A percentile compares a stretch with the other conserved stretches of the same genome.
These are phyloP conservation scores for Collybia mongolica DNA, from an alignment of 768 basidiomycete species.

Conservation along the genomic window DNA sequence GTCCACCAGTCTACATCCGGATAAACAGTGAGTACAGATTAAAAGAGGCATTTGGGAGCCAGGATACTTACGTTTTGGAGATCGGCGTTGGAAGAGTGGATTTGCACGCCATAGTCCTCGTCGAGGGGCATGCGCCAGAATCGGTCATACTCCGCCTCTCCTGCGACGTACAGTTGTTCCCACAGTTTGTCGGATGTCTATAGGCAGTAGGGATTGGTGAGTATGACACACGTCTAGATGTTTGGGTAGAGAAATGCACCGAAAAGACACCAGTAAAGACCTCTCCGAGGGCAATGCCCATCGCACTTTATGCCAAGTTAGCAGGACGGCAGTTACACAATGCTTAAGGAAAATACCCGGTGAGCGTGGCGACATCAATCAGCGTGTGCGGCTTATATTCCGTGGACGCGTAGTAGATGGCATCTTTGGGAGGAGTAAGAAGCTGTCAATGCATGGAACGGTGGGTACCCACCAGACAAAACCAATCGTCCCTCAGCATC, in stretches of 20 bases:
- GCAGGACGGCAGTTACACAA: neutral
- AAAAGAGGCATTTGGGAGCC: neutral
- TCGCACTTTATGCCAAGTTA: conserved; percentile 48
- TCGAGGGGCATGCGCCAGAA: conserved; percentile 93
- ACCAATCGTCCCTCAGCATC: conserved; percentile 82
- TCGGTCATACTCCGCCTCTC: conserved; percentile 72
- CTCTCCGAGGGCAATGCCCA: conserved; percentile 73
- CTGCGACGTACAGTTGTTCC: conserved; percentile 65
- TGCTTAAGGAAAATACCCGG: conserved; percentile 46
- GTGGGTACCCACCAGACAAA: conserved; percentile 52
- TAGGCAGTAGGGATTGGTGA: neutral
- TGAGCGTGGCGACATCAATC: conserved; percentile 87
- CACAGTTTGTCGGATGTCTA: conserved; percentile 78
- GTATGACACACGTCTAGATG: neutral
- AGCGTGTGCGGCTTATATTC: conserved; percentile 79
- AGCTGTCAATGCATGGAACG: neutral
- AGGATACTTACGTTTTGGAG: conserved; percentile 65
- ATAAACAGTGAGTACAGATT: neutral
- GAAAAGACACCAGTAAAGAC: conserved; percentile 78
- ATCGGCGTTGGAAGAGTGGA: conserved; percentile 76
- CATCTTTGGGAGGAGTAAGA: conserved; percentile 43
- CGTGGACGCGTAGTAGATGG: conserved; percentile 79
- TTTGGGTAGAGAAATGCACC: conserved; percentile 33
- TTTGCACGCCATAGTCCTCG: conserved; percentile 77
- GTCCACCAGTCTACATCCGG: conserved; percentile 61